Conservation (phyloP, 1,139 yeast genomes). For the Taphrina flavorubra region DNA sequence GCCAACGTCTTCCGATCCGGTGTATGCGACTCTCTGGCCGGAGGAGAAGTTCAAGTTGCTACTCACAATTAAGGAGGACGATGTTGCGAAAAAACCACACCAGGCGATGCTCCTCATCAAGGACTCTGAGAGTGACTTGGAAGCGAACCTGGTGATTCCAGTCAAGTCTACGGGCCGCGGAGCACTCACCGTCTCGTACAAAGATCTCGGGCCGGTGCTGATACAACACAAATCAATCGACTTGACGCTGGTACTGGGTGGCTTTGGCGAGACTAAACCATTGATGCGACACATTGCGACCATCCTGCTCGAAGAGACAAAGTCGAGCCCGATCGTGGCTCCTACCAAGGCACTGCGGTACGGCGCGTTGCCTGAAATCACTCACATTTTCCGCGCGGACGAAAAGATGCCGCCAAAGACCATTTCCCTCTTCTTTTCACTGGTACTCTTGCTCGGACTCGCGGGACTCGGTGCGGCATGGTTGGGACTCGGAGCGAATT, state of each 20-base stretch:
- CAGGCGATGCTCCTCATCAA: constrained; percentile 39
- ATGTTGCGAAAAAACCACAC: constrained; percentile 35
- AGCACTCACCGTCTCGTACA: constrained; percentile 15
- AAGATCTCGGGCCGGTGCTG: constrained; percentile 18
- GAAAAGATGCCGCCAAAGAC: constrained; percentile 22
- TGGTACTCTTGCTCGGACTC: constrained; percentile 11
- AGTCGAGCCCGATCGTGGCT: constrained; percentile 3
- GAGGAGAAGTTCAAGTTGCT: constrained; percentile 20
- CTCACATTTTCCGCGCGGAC: constrained; percentile 35
- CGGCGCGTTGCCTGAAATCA: constrained; percentile 32
- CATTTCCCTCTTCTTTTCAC: constrained; percentile 21
- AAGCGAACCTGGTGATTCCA: constrained; percentile 34
- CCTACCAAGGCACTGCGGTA: constrained; percentile 10
- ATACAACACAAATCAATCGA: constrained; percentile 17
- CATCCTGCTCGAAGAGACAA: constrained; percentile 12
- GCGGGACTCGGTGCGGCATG: constrained; percentile 21
- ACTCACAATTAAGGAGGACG: constrained; percentile 28
- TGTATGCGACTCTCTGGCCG: constrained; percentile 1
- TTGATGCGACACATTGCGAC: constrained; percentile 22
- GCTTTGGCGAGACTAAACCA: constrained; percentile 33
- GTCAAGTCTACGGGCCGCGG: constrained; percentile 33
- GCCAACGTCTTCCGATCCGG: constrained; percentile 3
- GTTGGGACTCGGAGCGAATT: constrained; percentile 14
- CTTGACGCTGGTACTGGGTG: constrained; percentile 41
- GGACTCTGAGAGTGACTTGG: constrained; percentile 22